Evolutionary conservation across 2,329 filamentous ascomycete species (phyloP).

Genomic region (Fonsecaea nubica): DNA sequence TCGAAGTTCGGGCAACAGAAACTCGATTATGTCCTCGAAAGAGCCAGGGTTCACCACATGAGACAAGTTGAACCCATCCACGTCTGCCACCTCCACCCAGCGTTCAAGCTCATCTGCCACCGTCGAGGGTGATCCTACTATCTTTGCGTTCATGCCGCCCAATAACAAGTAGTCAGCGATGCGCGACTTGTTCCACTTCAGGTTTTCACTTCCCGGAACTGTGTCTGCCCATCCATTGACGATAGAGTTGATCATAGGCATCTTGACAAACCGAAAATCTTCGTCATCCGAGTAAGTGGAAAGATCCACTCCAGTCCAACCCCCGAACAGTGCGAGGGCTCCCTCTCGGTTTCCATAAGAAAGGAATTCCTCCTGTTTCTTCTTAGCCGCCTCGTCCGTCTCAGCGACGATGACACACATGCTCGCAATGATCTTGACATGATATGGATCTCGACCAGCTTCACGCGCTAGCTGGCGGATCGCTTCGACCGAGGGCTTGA

Average conservation of each 20-base stretch:
- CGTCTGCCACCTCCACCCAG: constrained; percentile 72
- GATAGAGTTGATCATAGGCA: constrained; percentile 57
- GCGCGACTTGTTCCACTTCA: constrained; percentile 49
- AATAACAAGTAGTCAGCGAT: constrained; percentile 56
- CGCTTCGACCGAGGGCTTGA: constrained; percentile 57
- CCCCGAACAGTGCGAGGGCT: constrained; percentile 62
- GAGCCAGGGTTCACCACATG: constrained; percentile 60
- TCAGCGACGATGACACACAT: constrained; percentile 58
- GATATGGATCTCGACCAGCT: constrained; percentile 62
- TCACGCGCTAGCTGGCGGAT: constrained; percentile 60
- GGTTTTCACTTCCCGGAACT: constrained; percentile 47
- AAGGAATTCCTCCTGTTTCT: constrained; percentile 59
- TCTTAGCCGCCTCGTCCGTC: constrained; percentile 61
- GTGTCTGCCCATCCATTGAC: constrained; percentile 34
- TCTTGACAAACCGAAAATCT: constrained; percentile 63
- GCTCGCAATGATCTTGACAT: constrained; percentile 63
- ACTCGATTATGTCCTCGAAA: constrained; percentile 59
- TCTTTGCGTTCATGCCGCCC: constrained; percentile 57
- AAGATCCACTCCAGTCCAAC: constrained; percentile 67
- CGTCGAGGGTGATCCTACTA: constrained; percentile 64
- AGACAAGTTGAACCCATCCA: constrained; percentile 73
- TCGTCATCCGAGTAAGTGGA: constrained; percentile 64
- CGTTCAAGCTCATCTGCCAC: constrained; percentile 72
- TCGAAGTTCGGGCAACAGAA: constrained; percentile 57
- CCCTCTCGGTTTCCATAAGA: constrained; percentile 61